Evolutionary conservation across 805 yeast genomes (phyloP).

Genomic region (Hanseniaspora singularis): DNA sequence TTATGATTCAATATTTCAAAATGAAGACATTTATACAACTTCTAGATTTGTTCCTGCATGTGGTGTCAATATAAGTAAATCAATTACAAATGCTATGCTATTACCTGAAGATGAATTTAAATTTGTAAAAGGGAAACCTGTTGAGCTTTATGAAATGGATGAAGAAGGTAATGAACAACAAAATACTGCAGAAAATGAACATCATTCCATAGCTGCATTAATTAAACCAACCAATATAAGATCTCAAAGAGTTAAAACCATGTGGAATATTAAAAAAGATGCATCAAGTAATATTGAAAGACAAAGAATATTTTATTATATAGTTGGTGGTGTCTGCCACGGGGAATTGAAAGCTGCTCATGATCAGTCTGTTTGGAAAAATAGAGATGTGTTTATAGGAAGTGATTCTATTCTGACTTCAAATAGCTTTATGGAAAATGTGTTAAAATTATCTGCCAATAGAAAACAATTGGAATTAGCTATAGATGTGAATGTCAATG

Average conservation of each 20-base stretch:
- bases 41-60: constrained; percentile 65
- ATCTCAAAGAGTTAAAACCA: constrained; percentile 60
- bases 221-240: constrained; percentile 40
- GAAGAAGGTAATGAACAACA: neutral
- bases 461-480: constrained; percentile 35
- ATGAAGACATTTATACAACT: constrained; percentile 38
- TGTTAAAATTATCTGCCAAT: constrained; percentile 29
- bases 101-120: constrained; percentile 52
- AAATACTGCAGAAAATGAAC: constrained; percentile 29
- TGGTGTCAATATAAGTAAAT: constrained; percentile 43
- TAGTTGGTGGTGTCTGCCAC: constrained; percentile 83
- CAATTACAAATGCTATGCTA: constrained; percentile 38
- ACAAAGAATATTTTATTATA: constrained; percentile 66
- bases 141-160: constrained; percentile 27
- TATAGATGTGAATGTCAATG: constrained; percentile 27
- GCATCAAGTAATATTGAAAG: constrained; percentile 28
- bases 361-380: constrained; percentile 48
- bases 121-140: constrained; percentile 62
- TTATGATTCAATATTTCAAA: constrained; percentile 38
- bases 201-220: constrained; percentile 26
- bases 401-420: constrained; percentile 63
- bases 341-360: constrained; percentile 68
- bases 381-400: constrained; percentile 71
- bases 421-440: constrained; percentile 29
- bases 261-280: constrained; percentile 48